Evolutionary conservation across 805 yeast species (phyloP).

Genomic region (Blastobotrys muscicola): DNA sequence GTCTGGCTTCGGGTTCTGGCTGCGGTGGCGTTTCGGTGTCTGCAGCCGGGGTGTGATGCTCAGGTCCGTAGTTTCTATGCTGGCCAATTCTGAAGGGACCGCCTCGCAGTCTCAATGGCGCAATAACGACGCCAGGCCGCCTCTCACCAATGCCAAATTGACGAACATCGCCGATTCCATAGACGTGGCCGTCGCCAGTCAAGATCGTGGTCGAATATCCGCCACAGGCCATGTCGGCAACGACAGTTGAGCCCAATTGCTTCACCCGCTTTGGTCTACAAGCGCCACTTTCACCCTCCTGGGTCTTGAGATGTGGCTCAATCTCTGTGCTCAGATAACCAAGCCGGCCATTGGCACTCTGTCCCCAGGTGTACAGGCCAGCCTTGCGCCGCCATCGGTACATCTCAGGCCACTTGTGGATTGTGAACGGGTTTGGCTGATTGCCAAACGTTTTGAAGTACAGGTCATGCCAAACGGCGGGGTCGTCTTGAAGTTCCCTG

Average conservation of each 20-base stretch:
- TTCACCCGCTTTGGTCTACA: slow-evolving; percentile 32
- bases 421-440: slow-evolving; percentile 34
- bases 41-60: no score
- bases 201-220: slow-evolving; percentile 57
- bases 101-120: not conserved
- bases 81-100: no score
- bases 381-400: slow-evolving; percentile 34
- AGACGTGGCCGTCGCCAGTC: slow-evolving; percentile 46
- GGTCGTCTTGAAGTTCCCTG: slow-evolving; percentile 28
- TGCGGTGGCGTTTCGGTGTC: no score
- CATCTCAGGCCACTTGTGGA: slow-evolving; percentile 42
- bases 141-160: not conserved
- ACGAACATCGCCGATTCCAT: slow-evolving; percentile 37
- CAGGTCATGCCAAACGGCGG: slow-evolving; percentile 38
- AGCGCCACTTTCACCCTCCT: slow-evolving; percentile 22
- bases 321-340: slow-evolving; percentile 27
- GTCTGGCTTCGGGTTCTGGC: no score
- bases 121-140: not conserved
- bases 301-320: slow-evolving; percentile 1
- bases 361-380: slow-evolving; percentile 44
- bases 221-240: slow-evolving; percentile 47
- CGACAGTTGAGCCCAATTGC: slow-evolving; percentile 28
- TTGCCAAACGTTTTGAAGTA: slow-evolving; percentile 38
- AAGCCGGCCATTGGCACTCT: slow-evolving; percentile 35
- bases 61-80: no score